Conservation (phyloP, 1,139 yeast species). For the Magnusiomyces suaveolens region DNA sequence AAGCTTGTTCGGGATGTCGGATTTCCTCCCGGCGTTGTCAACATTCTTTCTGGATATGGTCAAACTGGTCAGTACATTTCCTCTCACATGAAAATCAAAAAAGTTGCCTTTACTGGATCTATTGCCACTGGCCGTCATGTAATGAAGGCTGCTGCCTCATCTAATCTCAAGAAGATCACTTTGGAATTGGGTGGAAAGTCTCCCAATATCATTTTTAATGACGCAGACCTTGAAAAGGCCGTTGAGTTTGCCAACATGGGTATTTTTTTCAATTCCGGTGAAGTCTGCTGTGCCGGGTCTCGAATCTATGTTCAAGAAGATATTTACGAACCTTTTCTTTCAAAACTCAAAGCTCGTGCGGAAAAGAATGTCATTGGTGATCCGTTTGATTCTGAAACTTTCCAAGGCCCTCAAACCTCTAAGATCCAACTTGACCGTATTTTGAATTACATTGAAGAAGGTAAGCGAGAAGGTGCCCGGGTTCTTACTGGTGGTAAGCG, state of each 20-base stretch:
- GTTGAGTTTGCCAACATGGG: slow-evolving; percentile 49
- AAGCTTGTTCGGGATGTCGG: slow-evolving; percentile 58
- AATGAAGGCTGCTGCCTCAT: slow-evolving; percentile 59
- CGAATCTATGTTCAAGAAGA: slow-evolving; percentile 68
- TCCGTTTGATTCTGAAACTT: slow-evolving; percentile 61
- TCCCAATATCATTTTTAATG: slow-evolving; percentile 66
- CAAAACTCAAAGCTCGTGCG: slow-evolving; percentile 46
- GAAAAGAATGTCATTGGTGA: slow-evolving; percentile 46
- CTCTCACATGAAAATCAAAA: slow-evolving; percentile 57
- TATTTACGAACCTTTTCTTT: slow-evolving; percentile 56
- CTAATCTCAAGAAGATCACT: slow-evolving; percentile 67
- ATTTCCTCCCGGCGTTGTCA: slow-evolving; percentile 71
- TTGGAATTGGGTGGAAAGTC: slow-evolving; percentile 82
- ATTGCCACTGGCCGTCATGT: slow-evolving; percentile 72
- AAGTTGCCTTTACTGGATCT: slow-evolving; percentile 82
- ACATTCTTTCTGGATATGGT: slow-evolving; percentile 71
- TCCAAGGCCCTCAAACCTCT: slow-evolving; percentile 85
- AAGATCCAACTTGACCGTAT: slow-evolving; percentile 66
- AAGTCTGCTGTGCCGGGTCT: slow-evolving; percentile 80
- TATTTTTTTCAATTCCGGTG: slow-evolving; percentile 72
- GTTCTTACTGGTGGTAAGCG: slow-evolving; percentile 73
- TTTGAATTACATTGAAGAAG: slow-evolving; percentile 59
- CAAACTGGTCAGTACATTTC: slow-evolving; percentile 61
- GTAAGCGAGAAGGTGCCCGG: slow-evolving; percentile 67
- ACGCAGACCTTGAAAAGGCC: slow-evolving; percentile 55